A percentile compares a stretch with the other conserved stretches of the same genome.
phyloP scores from a whole-genome alignment of 495 filamentous ascomycete genomes.

The Xylaria telfairii region DNA sequence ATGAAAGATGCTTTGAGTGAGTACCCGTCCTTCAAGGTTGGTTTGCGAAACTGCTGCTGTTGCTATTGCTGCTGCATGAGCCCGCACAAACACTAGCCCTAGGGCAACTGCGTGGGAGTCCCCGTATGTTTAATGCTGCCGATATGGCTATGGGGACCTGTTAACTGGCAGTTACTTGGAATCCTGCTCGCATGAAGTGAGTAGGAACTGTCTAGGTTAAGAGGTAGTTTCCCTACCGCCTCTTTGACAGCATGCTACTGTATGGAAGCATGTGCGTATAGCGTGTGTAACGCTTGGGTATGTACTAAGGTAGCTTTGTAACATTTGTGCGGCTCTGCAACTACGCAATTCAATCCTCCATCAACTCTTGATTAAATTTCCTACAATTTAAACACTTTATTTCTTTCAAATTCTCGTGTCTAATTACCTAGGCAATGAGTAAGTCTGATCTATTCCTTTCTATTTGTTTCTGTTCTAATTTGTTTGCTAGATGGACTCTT shows the following conservation, averaged over 20 bases:
- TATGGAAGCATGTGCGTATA: too few relatives aligned
- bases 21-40: not conserved
- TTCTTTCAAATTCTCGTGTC: not conserved
- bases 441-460: not conserved
- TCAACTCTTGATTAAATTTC: too few relatives aligned
- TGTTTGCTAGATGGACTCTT: not conserved
- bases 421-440: not conserved
- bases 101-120: too few relatives aligned
- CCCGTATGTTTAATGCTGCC: too few relatives aligned
- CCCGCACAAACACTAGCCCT: not conserved
- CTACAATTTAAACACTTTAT: not conserved
- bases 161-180: not conserved
- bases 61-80: not conserved
- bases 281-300: not conserved
- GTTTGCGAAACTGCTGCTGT: not conserved
- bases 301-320: not conserved
- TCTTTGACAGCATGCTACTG: too few relatives aligned
- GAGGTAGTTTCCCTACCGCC: too few relatives aligned
- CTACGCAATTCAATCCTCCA: too few relatives aligned
- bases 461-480: not conserved
- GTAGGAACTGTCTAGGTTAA: too few relatives aligned
- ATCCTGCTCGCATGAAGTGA: too few relatives aligned
- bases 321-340: too few relatives aligned
- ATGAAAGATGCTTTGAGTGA: not conserved
- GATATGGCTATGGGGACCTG: not conserved